These are phyloP conservation scores for Debaryomyces coudertii DNA, from an alignment of 1,139 yeast genomes.

Conservation along the genomic window DNA sequence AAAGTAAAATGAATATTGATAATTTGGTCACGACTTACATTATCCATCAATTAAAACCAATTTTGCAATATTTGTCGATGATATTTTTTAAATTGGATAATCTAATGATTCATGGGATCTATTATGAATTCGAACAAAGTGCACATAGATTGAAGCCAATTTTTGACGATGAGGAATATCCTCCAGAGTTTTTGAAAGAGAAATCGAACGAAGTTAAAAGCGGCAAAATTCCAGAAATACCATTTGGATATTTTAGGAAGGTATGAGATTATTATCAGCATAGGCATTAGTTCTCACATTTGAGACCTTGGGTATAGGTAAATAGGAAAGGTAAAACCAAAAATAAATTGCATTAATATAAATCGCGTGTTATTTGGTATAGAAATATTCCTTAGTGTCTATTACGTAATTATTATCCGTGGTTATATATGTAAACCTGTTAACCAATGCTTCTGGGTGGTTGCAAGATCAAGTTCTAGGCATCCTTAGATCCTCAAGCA, in stretches of 20 bases:
- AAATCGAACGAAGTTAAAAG: constrained; percentile 15
- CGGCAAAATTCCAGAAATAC: constrained; percentile 18
- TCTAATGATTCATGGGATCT: constrained; percentile 44
- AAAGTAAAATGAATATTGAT: constrained; percentile 30
- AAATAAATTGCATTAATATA: not conserved
- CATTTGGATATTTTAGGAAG: constrained; percentile 27
- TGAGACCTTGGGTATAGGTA: not conserved
- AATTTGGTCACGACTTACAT: constrained; percentile 40
- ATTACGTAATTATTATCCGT: not conserved
- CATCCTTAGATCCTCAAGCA: not conserved
- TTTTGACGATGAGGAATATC: constrained; percentile 35
- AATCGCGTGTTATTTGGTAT: not conserved
- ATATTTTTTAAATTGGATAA: constrained; percentile 31
- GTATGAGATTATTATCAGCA: constrained; percentile 2
- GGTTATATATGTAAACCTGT: not conserved
- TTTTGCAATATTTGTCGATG: constrained; percentile 29
- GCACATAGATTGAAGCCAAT: constrained; percentile 26
- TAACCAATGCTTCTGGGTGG: not conserved
- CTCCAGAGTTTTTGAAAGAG: constrained; percentile 21
- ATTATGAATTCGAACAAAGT: constrained; percentile 25
- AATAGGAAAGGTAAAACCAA: not conserved
- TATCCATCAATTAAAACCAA: constrained; percentile 39
- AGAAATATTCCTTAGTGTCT: not conserved
- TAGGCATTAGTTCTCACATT: not conserved
- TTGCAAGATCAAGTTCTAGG: not conserved